These are phyloP conservation scores for Allium sativum DNA, from an alignment of 106 monocot species.

Conservation along the genomic window DNA sequence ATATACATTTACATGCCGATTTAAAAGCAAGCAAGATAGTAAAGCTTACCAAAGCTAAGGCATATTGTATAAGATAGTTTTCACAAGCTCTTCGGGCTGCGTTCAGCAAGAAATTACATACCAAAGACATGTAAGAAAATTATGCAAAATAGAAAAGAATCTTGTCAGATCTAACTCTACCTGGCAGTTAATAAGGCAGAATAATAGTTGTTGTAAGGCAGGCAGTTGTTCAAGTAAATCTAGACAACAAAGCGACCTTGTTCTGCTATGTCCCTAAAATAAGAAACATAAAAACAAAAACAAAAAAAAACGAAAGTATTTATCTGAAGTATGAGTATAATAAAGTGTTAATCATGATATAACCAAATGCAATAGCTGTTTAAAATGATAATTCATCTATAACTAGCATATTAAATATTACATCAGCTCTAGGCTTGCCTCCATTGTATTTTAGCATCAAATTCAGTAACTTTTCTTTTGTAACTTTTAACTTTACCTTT, in stretches of 20 bases:
- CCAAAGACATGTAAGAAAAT: not conserved
- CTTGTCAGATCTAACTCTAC: slow-evolving; percentile 13
- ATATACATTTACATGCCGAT: no score
- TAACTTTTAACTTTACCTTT: no score
- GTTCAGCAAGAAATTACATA: not conserved
- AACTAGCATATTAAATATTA: no score
- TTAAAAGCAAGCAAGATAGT: not conserved
- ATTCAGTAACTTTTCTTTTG: no score
- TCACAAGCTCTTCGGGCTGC: slow-evolving; percentile 84
- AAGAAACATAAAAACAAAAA: not conserved
- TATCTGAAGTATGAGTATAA: no score
- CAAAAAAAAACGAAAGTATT: no score
- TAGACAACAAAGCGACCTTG: slow-evolving; percentile 53
- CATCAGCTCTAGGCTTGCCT: no score
- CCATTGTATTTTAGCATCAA: no score
- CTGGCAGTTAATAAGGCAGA: slow-evolving; percentile 74
- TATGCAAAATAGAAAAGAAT: no score
- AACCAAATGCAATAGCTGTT: no score
- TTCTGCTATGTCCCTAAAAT: slow-evolving; percentile 71
- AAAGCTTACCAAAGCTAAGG: slow-evolving; percentile 73
- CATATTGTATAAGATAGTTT: slow-evolving; percentile 92
- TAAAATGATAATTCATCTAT: no score
- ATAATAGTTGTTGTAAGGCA: slow-evolving; percentile 71
- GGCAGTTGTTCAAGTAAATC: slow-evolving; percentile 82
- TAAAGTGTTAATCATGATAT: no score